Base-by-base conservation (phyloP, 352 stramenopile genomes). In the Phytophthora fragariaefolia region DNA sequence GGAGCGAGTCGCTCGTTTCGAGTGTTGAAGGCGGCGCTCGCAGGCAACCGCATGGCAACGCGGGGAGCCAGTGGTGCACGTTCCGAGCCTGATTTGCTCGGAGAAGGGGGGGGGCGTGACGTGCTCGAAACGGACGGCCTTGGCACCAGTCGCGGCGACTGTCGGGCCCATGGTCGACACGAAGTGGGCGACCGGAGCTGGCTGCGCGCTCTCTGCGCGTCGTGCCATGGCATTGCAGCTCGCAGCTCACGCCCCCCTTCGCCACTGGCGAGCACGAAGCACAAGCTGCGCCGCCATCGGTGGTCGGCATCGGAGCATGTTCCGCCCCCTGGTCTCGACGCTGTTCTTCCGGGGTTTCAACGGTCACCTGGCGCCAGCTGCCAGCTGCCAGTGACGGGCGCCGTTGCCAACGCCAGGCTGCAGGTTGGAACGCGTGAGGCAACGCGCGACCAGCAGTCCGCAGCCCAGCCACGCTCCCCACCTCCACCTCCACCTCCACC, bases 271-370 rank as follows among this genome's bases (percentile, higher is more conserved):
- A 22, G n/a, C 40, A 24, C 4, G 18, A 4, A n/a, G 1, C 48
- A 43, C 48, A 43, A 43, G 15, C 27, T 42, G 26, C 17, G 9
- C n/a, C 10, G 10, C 7, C 30, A 36, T 12, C 6, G 18, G 18
- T 46, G 38, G 18, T 24, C 38, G 40, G 17, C 40, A 43, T 20
- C 20, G 20, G 36, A 28, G 24, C 48, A 26, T 64, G 58, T 50
- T 66, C 58, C 58, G 58, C 36, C 49, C 48, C 27, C 20, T 4
- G 43, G 45, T 63, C 60, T 62, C 52, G 32, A 63, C 51, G 43
- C 51, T 51, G 53, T 57, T 63, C 32, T 62, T 63, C 51, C 48
- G 48, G 20, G 32, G 40, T 60, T 61, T 61, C 59, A 61, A 67
- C 59, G 59, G 42, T 24, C 42, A 55, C 23, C 38, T 58, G 54